These are phyloP conservation scores for Acanthamoeba royreba DNA, from an alignment of 208 protist genomes.

Conservation along the genomic window DNA sequence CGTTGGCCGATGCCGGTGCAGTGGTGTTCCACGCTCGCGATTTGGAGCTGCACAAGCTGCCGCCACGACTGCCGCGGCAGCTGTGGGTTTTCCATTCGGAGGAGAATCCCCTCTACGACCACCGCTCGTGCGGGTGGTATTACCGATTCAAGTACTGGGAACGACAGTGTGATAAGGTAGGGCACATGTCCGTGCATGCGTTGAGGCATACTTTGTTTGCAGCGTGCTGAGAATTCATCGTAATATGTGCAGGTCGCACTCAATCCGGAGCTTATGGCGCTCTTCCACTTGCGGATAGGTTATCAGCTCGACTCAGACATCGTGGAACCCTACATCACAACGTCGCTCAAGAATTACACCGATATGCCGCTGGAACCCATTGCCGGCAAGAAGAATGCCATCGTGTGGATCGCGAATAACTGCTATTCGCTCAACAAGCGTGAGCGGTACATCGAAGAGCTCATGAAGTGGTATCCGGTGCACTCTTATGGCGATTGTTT, in stretches of 20 bases:
- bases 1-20: neutral
- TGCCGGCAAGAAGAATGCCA: neutral
- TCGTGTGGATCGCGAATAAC: conserved; percentile 11
- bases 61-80: neutral
- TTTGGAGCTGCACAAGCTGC: neutral
- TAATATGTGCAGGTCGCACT: neutral
- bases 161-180: neutral
- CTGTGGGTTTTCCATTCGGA: neutral
- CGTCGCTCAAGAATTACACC: neutral
- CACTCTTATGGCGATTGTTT: neutral
- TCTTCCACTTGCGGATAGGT: neutral
- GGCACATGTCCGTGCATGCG: neutral
- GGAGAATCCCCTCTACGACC: neutral
- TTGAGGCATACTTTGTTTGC: too few relatives aligned
- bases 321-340: neutral
- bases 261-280: neutral
- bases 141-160: neutral
- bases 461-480: conserved; percentile 37
- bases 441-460: neutral
- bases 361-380: neutral
- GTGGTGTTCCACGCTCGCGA: conserved; percentile 8
- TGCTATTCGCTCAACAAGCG: conserved; percentile 5
- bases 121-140: neutral
- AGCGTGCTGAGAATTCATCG: too few relatives aligned
- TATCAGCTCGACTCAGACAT: conserved; percentile 31